phyloP scores from a whole-genome alignment of 192 early-diverging fungal genomes.

The Rhizoclosmatium globosum region DNA sequence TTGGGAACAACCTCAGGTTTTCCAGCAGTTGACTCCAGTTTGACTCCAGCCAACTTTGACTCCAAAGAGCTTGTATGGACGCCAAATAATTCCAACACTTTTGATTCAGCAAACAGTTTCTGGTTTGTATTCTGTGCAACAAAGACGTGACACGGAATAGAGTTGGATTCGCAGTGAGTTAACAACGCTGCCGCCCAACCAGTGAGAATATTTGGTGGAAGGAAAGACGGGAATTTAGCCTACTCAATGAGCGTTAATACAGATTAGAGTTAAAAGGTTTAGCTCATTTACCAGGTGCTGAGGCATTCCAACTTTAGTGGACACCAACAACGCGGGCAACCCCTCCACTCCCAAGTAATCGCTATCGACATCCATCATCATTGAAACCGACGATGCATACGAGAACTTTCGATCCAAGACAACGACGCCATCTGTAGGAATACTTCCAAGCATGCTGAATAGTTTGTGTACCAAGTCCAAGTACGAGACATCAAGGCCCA shows the following conservation, averaged over 20 bases:
- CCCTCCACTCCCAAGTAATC: not conserved
- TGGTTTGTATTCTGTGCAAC: not conserved
- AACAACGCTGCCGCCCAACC: slow-evolving; percentile 23
- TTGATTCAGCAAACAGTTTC: slow-evolving; percentile 5
- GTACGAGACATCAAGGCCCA: not conserved
- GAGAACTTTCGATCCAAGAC: slow-evolving; percentile 3
- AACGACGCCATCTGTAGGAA: slow-evolving; percentile 10
- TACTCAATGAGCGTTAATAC: not conserved
- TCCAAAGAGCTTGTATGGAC: not conserved
- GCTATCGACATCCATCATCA: not conserved
- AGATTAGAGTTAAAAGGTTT: not conserved
- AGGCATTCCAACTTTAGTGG: not conserved
- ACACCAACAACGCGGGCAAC: not conserved
- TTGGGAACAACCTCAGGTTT: not conserved
- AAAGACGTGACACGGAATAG: slow-evolving; percentile 12
- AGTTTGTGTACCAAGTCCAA: slow-evolving; percentile 4
- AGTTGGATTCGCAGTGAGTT: slow-evolving; percentile 22
- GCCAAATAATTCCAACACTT: slow-evolving; percentile 11
- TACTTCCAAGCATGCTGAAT: not conserved
- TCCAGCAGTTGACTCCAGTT: not conserved
- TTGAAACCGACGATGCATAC: not conserved
- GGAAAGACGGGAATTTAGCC: slow-evolving; percentile 2
- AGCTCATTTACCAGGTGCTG: not conserved
- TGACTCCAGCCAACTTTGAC: not conserved
- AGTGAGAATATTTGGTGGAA: slow-evolving; percentile 23